A percentile compares a stretch with the other conserved stretches of the same genome.
phyloP scores from a whole-genome alignment of 2,329 filamentous ascomycete genomes.

The Colletotrichum sp. region DNA sequence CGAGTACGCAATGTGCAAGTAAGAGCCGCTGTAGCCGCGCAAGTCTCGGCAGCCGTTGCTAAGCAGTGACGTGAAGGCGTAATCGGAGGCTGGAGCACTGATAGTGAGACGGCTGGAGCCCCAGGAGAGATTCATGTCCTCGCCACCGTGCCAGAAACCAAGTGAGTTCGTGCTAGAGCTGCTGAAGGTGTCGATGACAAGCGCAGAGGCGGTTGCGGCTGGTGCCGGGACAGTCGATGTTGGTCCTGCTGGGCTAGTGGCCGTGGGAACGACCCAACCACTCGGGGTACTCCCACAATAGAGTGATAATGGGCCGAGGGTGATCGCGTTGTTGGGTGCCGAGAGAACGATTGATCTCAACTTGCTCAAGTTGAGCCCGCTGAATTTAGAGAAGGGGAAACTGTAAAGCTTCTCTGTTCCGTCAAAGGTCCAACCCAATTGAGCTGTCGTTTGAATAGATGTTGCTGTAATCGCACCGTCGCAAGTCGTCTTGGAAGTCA shows the following conservation, averaged over 20 bases:
- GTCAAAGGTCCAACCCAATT: conserved; percentile 66
- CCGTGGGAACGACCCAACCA: conserved; percentile 53
- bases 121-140: conserved; percentile 62
- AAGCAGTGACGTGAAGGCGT: conserved; percentile 66
- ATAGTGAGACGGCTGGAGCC: conserved; percentile 54
- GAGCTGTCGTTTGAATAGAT: conserved; percentile 43
- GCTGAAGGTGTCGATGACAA: conserved; percentile 68
- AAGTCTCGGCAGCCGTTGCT: conserved; percentile 45
- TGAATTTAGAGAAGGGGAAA: conserved; percentile 59
- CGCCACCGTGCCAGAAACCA: conserved; percentile 70
- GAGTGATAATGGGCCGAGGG: conserved; percentile 61
- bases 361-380: conserved; percentile 55
- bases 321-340: conserved; percentile 49
- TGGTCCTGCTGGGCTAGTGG: conserved; percentile 43
- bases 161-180: conserved; percentile 60
- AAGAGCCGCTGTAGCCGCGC: conserved; percentile 61
- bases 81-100: conserved; percentile 46
- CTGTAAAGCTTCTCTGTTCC: conserved; percentile 64
- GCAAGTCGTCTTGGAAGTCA: conserved; percentile 53
- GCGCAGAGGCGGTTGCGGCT: conserved; percentile 47
- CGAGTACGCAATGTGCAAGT: conserved; percentile 68
- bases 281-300: conserved; percentile 59
- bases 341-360: conserved; percentile 57
- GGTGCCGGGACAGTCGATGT: conserved; percentile 56
- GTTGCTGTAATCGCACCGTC: conserved; percentile 39